These are phyloP conservation scores for Tuber magnatum DNA, from an alignment of 495 filamentous ascomycete genomes.

Conservation along the genomic window DNA sequence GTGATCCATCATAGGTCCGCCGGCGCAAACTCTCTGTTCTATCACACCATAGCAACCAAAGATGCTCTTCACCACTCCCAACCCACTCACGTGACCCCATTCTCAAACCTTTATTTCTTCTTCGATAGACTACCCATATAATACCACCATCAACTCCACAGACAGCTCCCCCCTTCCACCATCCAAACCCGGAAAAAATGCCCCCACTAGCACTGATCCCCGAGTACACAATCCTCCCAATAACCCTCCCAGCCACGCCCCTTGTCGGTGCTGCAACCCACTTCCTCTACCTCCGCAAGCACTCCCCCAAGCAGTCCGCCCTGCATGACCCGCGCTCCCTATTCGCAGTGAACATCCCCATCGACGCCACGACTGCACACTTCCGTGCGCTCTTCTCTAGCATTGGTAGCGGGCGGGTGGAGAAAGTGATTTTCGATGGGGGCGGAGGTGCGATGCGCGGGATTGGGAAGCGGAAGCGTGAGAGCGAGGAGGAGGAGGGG, in stretches of 20 bases:
- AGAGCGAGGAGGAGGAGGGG: constrained; percentile 41
- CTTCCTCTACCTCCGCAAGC: constrained; percentile 77
- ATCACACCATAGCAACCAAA: too few species aligned
- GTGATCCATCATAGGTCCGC: too few species aligned
- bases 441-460: constrained; percentile 39
- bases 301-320: constrained; percentile 68
- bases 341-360: constrained; percentile 79
- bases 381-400: constrained; percentile 67
- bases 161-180: background rate
- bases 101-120: background rate
- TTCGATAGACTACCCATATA: too few species aligned
- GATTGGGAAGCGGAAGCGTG: constrained; percentile 65
- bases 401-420: constrained; percentile 66
- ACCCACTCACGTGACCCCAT: too few species aligned
- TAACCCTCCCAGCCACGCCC: constrained; percentile 6
- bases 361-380: constrained; percentile 72
- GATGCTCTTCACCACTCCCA: too few species aligned
- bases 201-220: constrained; percentile 16
- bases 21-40: too few species aligned
- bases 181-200: constrained; percentile 14
- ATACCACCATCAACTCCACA: constrained; percentile 4
- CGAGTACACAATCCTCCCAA: constrained; percentile 22
- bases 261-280: constrained; percentile 45
- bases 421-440: constrained; percentile 64
- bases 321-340: constrained; percentile 65